Evolutionary conservation across 1,139 yeast genomes (phyloP).

Genomic region (Barnettozyma hawaiiensis): DNA sequence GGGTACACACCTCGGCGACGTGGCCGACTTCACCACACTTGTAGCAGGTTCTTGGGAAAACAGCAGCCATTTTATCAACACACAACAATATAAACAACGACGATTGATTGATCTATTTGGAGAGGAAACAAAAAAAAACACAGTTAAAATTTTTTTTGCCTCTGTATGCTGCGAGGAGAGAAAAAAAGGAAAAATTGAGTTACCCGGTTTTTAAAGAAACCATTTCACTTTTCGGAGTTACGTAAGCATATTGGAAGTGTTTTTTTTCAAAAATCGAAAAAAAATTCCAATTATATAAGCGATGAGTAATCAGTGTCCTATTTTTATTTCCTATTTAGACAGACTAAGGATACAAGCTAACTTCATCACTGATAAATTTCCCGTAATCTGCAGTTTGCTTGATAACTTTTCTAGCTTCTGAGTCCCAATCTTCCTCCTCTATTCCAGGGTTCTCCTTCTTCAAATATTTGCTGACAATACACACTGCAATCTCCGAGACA

Average conservation of each 20-base stretch:
- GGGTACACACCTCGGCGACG: slow-evolving; percentile 81
- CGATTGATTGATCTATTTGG: background rate
- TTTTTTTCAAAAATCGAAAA: no score
- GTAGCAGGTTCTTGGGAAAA: slow-evolving; percentile 81
- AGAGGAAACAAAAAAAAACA: no score
- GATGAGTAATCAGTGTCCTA: no score
- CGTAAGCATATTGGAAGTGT: background rate
- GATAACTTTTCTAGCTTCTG: slow-evolving; percentile 42
- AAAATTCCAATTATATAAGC: no score
- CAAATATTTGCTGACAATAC: slow-evolving; percentile 47
- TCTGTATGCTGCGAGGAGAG: no score
- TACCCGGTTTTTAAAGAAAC: background rate
- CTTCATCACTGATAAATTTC: slow-evolving; percentile 31
- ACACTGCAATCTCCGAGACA: slow-evolving; percentile 56
- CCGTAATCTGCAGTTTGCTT: slow-evolving; percentile 54
- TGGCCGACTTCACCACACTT: slow-evolving; percentile 93
- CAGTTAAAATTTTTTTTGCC: no score
- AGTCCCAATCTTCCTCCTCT: slow-evolving; percentile 32
- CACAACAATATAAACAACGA: background rate
- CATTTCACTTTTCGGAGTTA: background rate
- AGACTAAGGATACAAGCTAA: no score
- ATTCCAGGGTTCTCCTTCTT: slow-evolving; percentile 38
- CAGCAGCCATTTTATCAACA: slow-evolving; percentile 44
- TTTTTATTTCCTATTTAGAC: background rate
- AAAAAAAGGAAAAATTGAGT: background rate